Evolutionary conservation across 345 rosid species (phyloP).

Genomic region (Pistacia vera): DNA sequence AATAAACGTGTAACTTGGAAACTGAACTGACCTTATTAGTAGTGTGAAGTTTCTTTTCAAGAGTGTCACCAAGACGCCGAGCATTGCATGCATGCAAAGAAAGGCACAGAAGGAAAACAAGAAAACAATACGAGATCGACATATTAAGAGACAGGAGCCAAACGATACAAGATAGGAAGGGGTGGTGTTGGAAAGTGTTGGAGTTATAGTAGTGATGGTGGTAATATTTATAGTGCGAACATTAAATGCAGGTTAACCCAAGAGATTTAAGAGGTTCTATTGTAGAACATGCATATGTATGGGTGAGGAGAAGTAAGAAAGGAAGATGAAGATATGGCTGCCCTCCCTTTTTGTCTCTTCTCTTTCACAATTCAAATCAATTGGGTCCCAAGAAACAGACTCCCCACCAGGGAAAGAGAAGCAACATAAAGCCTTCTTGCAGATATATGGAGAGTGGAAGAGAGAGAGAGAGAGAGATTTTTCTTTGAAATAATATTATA

Average conservation of each 20-base stretch:
- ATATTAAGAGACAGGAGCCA: slow-evolving; percentile 17
- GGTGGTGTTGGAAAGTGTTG: neutral
- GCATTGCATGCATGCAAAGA: slow-evolving; percentile 49
- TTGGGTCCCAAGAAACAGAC: slow-evolving; percentile 35
- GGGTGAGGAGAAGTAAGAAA: slow-evolving; percentile 36
- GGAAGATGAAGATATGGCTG: slow-evolving; percentile 47
- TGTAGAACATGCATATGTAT: slow-evolving; percentile 61
- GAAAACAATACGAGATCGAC: slow-evolving; percentile 36
- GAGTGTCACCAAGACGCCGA: slow-evolving; percentile 41
- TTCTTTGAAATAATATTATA: neutral
- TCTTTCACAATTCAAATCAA: slow-evolving; percentile 26
- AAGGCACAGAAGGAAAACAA: slow-evolving; percentile 37
- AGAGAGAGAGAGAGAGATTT: slow-evolving; percentile 19
- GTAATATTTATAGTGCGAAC: slow-evolving; percentile 39
- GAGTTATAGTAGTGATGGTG: neutral
- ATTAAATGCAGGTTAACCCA: slow-evolving; percentile 47
- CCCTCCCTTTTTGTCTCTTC: slow-evolving; percentile 42
- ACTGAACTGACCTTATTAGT: slow-evolving; percentile 30
- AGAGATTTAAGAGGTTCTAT: slow-evolving; percentile 24
- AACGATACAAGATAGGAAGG: neutral
- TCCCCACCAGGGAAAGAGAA: slow-evolving; percentile 35
- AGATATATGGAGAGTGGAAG: slow-evolving; percentile 17
- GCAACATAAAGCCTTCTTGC: slow-evolving; percentile 3
- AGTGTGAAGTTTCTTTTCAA: slow-evolving; percentile 29
- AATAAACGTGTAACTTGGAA: neutral